These are phyloP conservation scores for Theobroma cacao DNA, from an alignment of 345 rosid genomes.

Conservation along the genomic window DNA sequence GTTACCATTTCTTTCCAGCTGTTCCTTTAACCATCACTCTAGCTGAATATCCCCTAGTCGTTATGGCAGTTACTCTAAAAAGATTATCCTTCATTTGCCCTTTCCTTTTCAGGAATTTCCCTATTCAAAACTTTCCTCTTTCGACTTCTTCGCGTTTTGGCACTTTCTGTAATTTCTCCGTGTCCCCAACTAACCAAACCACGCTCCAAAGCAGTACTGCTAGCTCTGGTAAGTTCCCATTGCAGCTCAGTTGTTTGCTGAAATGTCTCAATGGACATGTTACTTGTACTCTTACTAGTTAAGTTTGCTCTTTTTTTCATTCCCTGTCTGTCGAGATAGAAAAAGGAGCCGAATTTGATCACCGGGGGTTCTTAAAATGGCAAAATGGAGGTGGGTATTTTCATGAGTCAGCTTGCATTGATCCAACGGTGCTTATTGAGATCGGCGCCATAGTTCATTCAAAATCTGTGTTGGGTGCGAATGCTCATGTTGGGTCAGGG, in stretches of 20 bases:
- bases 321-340: conserved; percentile 28
- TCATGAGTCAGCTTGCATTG: conserved; percentile 57
- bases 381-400: conserved; percentile 62
- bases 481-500: conserved; percentile 66
- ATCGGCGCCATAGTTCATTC: conserved; percentile 63
- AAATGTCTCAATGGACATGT: conserved; percentile 6
- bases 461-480: conserved; percentile 48
- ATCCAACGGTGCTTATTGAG: conserved; percentile 52
- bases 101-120: background rate
- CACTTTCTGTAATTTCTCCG: background rate
- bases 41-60: no score
- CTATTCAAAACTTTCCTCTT: background rate
- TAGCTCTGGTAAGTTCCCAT: background rate
- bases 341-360: conserved; percentile 18
- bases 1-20: background rate
- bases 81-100: background rate
- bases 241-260: background rate
- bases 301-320: conserved; percentile 1
- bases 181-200: conserved; percentile 6
- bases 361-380: conserved; percentile 45
- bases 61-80: conserved; percentile 6
- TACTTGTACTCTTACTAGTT: background rate
- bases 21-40: no score
- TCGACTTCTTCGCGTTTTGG: background rate
- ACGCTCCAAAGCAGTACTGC: background rate